A percentile compares a stretch with the other conserved stretches of the same genome.
Evolutionary conservation across 768 basidiomycete species (phyloP).

Genomic region (Agaricus subrufescens): DNA sequence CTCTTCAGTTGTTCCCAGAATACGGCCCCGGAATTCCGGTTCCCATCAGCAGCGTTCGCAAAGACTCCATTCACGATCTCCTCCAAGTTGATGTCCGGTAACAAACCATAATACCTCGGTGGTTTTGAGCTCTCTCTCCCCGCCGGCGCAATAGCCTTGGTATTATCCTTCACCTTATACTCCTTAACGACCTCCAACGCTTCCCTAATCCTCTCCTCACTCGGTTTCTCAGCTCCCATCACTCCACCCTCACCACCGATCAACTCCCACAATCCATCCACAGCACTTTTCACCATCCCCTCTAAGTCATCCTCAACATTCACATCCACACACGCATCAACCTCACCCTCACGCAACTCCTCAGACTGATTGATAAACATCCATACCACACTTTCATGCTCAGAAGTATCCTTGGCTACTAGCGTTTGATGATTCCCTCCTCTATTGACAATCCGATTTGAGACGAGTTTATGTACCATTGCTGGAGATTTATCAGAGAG

Average conservation of each 20-base stretch:
- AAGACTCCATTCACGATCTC: constrained; percentile 38
- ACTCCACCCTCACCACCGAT: constrained; percentile 28
- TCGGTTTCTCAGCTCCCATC: constrained; percentile 50
- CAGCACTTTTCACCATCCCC: constrained; percentile 52
- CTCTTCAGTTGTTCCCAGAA: constrained; percentile 28
- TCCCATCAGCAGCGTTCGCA: constrained; percentile 12
- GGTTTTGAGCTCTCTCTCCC: constrained; percentile 25
- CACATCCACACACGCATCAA: constrained; percentile 70
- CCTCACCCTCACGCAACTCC: constrained; percentile 52
- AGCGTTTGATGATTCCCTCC: constrained; percentile 87
- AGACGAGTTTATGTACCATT: constrained; percentile 70
- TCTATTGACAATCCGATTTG: constrained; percentile 65
- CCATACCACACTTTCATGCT: constrained; percentile 79
- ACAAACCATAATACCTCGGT: constrained; percentile 74
- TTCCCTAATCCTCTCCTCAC: constrained; percentile 48
- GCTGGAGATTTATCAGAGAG: constrained; percentile 47
- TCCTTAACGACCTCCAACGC: constrained; percentile 40
- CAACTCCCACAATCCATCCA: constrained; percentile 38
- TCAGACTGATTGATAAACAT: constrained; percentile 67
- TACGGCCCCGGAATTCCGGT: not conserved
- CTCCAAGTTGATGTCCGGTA: constrained; percentile 59
- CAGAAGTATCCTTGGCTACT: constrained; percentile 42
- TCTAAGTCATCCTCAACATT: constrained; percentile 36
- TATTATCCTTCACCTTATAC: constrained; percentile 23
- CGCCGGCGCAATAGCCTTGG: constrained; percentile 26